These are phyloP conservation scores for Cercospora sp. DNA, from an alignment of 2,329 filamentous ascomycete genomes.

Conservation along the genomic window DNA sequence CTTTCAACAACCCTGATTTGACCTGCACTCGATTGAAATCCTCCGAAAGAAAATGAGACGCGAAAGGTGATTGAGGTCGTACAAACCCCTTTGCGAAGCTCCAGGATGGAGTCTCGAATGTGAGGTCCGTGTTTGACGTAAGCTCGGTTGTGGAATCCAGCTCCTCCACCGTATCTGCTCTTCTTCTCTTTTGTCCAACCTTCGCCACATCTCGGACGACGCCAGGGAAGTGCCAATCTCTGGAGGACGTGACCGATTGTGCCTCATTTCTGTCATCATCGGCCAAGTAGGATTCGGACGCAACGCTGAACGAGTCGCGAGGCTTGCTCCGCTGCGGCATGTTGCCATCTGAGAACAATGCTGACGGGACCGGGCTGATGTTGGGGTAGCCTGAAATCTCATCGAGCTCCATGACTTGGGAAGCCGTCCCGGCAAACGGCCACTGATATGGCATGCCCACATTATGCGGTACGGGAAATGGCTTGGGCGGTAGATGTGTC, in stretches of 20 bases:
- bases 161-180: not conserved
- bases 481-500: not conserved
- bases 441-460: not conserved
- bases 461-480: not conserved
- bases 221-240: not conserved
- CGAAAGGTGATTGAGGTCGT: constrained; percentile 17
- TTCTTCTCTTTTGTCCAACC: not conserved
- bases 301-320: constrained; percentile 1
- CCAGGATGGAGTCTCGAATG: not conserved
- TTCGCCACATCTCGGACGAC: not conserved
- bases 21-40: constrained; percentile 20
- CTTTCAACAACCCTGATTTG: constrained; percentile 21
- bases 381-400: not conserved
- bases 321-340: not conserved
- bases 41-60: constrained; percentile 17
- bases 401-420: not conserved
- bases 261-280: constrained; percentile 1
- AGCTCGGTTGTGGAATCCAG: not conserved
- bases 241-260: not conserved
- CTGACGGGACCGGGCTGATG: not conserved
- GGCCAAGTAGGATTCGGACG: not conserved
- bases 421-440: not conserved
- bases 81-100: constrained; percentile 7
- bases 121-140: not conserved
- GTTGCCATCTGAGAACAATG: not conserved